A percentile compares a stretch with the other conserved stretches of the same genome.
Conservation (phyloP, 2,329 filamentous ascomycete genomes). For the Penicillium crustosum region DNA sequence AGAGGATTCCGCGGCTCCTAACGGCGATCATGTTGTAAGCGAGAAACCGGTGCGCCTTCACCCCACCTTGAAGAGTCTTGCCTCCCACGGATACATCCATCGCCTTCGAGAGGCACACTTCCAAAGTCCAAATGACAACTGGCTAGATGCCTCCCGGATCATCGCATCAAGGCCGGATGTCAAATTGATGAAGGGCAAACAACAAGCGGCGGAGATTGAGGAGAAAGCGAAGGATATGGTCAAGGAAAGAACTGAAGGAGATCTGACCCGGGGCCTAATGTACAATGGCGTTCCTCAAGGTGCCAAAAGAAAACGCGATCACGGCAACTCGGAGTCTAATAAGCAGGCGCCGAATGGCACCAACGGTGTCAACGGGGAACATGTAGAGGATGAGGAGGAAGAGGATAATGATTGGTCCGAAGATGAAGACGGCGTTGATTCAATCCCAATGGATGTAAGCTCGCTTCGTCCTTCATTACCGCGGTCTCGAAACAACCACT, state of each 20-base stretch:
- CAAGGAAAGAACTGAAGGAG: conserved; percentile 36
- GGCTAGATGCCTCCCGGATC: conserved; percentile 40
- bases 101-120: conserved; percentile 43
- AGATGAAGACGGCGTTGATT: conserved; percentile 36
- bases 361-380: conserved; percentile 31
- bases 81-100: conserved; percentile 44
- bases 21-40: conserved; percentile 25
- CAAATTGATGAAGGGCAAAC: conserved; percentile 41
- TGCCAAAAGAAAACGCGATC: conserved; percentile 34
- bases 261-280: conserved; percentile 35
- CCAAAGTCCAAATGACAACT: conserved; percentile 42
- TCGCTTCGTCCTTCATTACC: not conserved
- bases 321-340: conserved; percentile 18
- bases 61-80: conserved; percentile 41
- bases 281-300: conserved; percentile 36
- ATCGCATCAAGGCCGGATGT: conserved; percentile 33
- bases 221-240: conserved; percentile 33
- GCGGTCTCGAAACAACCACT: conserved; percentile 16
- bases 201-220: conserved; percentile 35
- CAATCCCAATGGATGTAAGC: conserved; percentile 42
- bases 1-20: conserved; percentile 38
- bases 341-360: conserved; percentile 21
- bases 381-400: conserved; percentile 28
- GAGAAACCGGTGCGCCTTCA: conserved; percentile 32
- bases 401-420: conserved; percentile 41